These are phyloP conservation scores for Murraya koenigii DNA, from an alignment of 345 rosid species.

Conservation along the genomic window DNA sequence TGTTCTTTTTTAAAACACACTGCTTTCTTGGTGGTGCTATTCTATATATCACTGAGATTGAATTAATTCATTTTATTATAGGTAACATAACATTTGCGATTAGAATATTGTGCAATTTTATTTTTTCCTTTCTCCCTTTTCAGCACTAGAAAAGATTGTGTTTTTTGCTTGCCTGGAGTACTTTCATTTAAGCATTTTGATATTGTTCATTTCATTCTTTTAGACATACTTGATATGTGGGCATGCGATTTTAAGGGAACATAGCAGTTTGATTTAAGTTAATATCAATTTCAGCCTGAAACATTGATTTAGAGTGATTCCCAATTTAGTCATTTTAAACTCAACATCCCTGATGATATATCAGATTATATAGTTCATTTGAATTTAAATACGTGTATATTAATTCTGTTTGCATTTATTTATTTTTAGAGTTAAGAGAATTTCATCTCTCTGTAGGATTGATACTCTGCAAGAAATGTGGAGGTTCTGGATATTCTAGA, in stretches of 20 bases:
- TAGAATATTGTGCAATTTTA: neutral
- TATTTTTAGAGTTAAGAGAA: neutral
- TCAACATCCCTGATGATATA: neutral
- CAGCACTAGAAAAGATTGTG: neutral
- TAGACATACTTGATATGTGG: neutral
- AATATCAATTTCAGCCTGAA: neutral
- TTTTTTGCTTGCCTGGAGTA: neutral
- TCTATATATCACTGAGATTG: neutral
- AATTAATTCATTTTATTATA: neutral
- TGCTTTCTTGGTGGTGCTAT: too few relatives aligned
- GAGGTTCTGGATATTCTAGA: constrained; percentile 68
- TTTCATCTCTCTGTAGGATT: constrained; percentile 36
- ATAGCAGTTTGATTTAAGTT: neutral
- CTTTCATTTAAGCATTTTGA: neutral
- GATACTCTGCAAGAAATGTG: constrained; percentile 72
- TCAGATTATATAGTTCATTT: neutral
- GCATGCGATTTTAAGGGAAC: neutral
- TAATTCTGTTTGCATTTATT: neutral
- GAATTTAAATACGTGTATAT: neutral
- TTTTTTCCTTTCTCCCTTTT: neutral
- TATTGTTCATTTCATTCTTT: neutral
- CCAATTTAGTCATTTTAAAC: neutral
- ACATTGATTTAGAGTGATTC: neutral
- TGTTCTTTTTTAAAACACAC: too few relatives aligned
- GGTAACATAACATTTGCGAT: neutral